phyloP scores from a whole-genome alignment of 1,139 yeast species.

The Lodderomyces pseudojiufengensis region DNA sequence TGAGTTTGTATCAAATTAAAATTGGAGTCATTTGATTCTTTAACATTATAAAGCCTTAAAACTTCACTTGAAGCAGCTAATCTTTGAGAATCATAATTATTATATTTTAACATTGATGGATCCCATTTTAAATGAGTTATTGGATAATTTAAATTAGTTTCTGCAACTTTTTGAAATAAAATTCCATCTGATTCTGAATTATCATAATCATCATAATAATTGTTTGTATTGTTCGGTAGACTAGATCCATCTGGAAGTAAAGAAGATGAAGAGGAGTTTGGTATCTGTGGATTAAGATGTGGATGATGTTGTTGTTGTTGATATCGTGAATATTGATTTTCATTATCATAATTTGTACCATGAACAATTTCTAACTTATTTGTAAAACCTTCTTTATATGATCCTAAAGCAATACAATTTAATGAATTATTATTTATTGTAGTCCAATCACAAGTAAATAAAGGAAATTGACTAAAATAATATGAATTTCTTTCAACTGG shows the following conservation, averaged over 20 bases:
- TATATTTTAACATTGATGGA: slow-evolving; percentile 37
- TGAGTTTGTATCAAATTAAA: slow-evolving; percentile 38
- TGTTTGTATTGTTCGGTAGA: slow-evolving; percentile 4
- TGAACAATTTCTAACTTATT: slow-evolving; percentile 52
- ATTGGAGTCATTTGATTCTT: slow-evolving; percentile 27
- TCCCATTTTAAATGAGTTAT: slow-evolving; percentile 73
- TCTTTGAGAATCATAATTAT: slow-evolving; percentile 30
- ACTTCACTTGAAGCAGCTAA: slow-evolving; percentile 72
- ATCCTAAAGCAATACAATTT: slow-evolving; percentile 59
- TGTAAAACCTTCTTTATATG: slow-evolving; percentile 66
- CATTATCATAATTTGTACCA: slow-evolving; percentile 34
- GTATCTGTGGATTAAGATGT: not conserved
- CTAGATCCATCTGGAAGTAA: no score
- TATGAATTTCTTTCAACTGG: slow-evolving; percentile 41
- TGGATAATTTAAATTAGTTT: slow-evolving; percentile 58
- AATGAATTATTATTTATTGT: slow-evolving; percentile 28
- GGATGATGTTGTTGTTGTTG: not conserved
- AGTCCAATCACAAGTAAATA: slow-evolving; percentile 70
- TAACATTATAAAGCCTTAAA: slow-evolving; percentile 60
- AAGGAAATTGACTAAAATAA: slow-evolving; percentile 59
- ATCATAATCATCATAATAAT: slow-evolving; percentile 15
- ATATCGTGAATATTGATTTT: slow-evolving; percentile 7
- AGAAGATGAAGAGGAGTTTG: no score
- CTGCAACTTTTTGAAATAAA: slow-evolving; percentile 50
- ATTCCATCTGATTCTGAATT: slow-evolving; percentile 32